Evolutionary conservation across 2,329 filamentous ascomycete species (phyloP), one percentile per base, ranked within the genome.

Genomic region (Cercospora nicotianae): DNA sequence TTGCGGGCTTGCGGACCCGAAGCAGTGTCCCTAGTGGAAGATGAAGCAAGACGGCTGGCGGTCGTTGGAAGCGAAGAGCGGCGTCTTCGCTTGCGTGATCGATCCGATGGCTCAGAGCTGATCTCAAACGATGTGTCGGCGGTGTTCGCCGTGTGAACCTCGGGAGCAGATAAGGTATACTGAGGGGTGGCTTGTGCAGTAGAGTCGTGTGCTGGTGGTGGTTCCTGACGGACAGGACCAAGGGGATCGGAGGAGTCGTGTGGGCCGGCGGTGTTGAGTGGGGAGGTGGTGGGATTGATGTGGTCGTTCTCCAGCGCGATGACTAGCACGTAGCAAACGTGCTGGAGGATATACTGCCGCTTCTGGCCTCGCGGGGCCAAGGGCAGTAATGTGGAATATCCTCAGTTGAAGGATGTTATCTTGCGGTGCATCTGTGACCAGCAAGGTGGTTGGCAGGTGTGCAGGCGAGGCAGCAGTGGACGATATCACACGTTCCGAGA

Each of bases 1-100:
- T 80, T 83, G 81, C 73, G 78, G 45, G 60, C 75, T 70, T 75
- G 75, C 68, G 75, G 78, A 67, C 68, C 71, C 58, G 70, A 72
- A 70, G 71, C 68, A 63, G 61, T 60, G 64, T 63, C 68, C 67
- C 68, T 59, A 9, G 39, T 59, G 36, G 70, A 16, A n/a, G 58
- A 42, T 16, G 64, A 59, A 73, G 69, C 60, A 71, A 67, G 48
- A 67, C 69, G 65, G 69, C 63, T 59, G 69, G 64, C 74, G 71
- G 62, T 39, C 69, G 72, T 68, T 16, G 68, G 66, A 57, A 69
- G 69, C 67, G 74, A 73, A 61, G 72, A 72, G 60, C 70, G 68
- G 57, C 76, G 72, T 51, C 75, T 71, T 55, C 77, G 75, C 71
- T 78, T 78, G 30, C 69, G 72, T 30, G 73, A 67, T 33, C 73